Evolutionary conservation across 208 protist genomes (phyloP).

Genomic region (Trypanosoma scelopori): DNA sequence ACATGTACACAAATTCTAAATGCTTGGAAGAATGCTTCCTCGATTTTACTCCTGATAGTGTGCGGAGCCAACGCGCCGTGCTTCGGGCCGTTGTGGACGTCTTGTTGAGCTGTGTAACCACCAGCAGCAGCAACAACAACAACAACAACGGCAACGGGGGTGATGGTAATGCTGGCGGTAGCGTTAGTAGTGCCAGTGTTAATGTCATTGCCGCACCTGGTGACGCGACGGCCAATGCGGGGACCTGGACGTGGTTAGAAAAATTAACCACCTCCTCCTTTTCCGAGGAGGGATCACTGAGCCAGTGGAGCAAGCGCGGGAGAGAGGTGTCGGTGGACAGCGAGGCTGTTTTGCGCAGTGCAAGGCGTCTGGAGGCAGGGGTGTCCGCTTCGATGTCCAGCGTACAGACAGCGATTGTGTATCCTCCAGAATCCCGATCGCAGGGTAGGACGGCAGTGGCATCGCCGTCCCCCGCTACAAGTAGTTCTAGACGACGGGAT

Average conservation of each 20-base stretch:
- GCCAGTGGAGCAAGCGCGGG: slow-evolving; percentile 4
- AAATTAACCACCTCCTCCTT: not conserved
- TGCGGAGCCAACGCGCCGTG: slow-evolving; percentile 48
- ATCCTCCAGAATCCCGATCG: slow-evolving; percentile 5
- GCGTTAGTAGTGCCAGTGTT: too few relatives aligned
- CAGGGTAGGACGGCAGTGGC: not conserved
- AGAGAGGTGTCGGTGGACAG: slow-evolving; percentile 1
- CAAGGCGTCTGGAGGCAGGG: slow-evolving; percentile 13
- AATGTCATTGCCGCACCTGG: not conserved
- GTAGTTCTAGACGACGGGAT: slow-evolving; percentile 15
- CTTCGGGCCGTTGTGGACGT: slow-evolving; percentile 59
- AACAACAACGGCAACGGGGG: not conserved
- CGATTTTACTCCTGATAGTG: slow-evolving; percentile 28
- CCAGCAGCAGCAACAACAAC: not conserved
- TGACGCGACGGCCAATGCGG: not conserved
- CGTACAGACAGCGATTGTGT: slow-evolving; percentile 25
- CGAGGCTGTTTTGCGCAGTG: slow-evolving; percentile 28
- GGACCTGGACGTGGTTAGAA: slow-evolving; percentile 10
- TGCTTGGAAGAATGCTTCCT: slow-evolving; percentile 79
- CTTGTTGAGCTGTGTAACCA: slow-evolving; percentile 46
- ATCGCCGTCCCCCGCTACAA: slow-evolving; percentile 4
- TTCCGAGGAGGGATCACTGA: not conserved
- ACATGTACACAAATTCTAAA: slow-evolving; percentile 74
- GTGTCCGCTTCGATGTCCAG: slow-evolving; percentile 14
- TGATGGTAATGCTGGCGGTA: slow-evolving; percentile 3